Evolutionary conservation across 257 asterid genomes (phyloP), one percentile per base, ranked within the genome.

Genomic region (Solanum tacnaense): DNA sequence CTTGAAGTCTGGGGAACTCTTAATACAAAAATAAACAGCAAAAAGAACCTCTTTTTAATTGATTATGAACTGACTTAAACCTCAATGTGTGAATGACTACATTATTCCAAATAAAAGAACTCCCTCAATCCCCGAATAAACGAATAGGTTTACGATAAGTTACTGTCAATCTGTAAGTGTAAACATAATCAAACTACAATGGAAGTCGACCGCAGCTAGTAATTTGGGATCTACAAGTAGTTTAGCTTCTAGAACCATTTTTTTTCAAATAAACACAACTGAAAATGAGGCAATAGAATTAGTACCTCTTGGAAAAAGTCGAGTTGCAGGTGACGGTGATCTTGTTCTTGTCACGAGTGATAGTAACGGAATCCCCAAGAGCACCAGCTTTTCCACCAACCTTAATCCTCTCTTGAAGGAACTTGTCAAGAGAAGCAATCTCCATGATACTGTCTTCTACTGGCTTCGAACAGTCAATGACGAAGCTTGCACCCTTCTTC

Each of bases 401-500:
- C 39, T 88, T 84, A 44, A 84, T 88, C 5, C 86, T 58, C 58
- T 88, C 88, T 34, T 84, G 82, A 27, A 38, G 86, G 56, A 84
- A 83, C 86, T 72, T 88, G 56, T 84, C 90, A 23, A 73, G 84
- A 20, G 88, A 88, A 4, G 84, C 88, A 65, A 71, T 86, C 34
- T 72, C 88, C 88, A 71, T 86, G 10, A 86, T 86, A 65, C 34
- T 86, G 46, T 86, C 88, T 21, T 44, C 88, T 4, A 71, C 84
- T 12, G 88, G 88, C 88, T 86, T 86, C 34, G 84, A n/a, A 52
- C 88, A 86, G 39, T 86, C 84, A 27, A 86, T 86, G 1, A 86
- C 84, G 21, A 86, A 86, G 35, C 52, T 92, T 56, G 78, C 91
- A 2, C 92, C 95, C 92, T 92, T 93, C 94, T 94, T 94, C 92